Evolutionary conservation across 2,329 filamentous ascomycete genomes (phyloP), one percentile per base, ranked within the genome.

Genomic region (Orbilia quercus): DNA sequence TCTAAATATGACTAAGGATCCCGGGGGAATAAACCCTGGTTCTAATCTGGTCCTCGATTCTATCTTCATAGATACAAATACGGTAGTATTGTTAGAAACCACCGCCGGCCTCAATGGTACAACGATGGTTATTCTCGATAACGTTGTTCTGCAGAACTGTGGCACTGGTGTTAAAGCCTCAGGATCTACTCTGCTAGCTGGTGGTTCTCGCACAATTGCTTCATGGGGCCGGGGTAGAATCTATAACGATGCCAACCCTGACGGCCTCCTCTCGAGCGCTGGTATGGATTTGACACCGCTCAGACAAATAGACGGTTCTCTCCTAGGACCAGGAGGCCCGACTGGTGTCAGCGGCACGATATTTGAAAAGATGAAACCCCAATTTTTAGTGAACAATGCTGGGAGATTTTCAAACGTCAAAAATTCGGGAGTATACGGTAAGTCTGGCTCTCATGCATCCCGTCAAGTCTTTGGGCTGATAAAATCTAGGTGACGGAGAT

Each of bases 351-450:
- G 28, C 9, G 28, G 28, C 28, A 31, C 28, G 5, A 31, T 31
- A 31, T 92, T 92, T 79, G 90, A 91, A 75, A 89, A 90, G 76
- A 89, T 88, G 80, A 96, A 94, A 85, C 95, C 95, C 7, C 91
- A 96, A 80, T 98, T 98, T 79, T 87, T 90, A 79, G 82, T 83
- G 38, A 81, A 91, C 1, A 81, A 87, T 2, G 86, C 84, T 12
- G 85, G 84, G 70, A 85, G 85, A 34, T 97, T 99, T 79, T 82
- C 95, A 77, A 94, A 90, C 76, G 90, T 95, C 82, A 96, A 94
- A 83, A 9, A 31, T 9, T 5, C 28, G 9, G 28, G 28, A 31
- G 28, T 31, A 9, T 31, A 53, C 20, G 48, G 48, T 53, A 53
- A 36, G 48, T 31, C 4, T 3, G 7, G 7, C n/a, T n/a, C 40